Base-by-base conservation (phyloP, 2,329 filamentous ascomycete genomes). In the Colletotrichum sp. region DNA sequence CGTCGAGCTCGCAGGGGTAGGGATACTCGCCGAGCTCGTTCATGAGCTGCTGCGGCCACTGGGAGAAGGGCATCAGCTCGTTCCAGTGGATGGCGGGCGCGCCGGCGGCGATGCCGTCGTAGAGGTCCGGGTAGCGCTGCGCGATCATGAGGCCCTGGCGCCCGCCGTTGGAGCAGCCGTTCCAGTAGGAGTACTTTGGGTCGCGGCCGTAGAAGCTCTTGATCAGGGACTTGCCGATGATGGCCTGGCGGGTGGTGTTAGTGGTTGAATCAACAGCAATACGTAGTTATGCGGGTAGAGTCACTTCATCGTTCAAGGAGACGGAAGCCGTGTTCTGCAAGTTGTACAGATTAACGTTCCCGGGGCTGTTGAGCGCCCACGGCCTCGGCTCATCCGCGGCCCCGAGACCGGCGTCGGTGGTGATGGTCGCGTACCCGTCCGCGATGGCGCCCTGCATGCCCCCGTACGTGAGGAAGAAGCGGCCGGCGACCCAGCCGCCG, bases 111-210 rank as follows among this genome's bases (percentile, higher is more conserved):
- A 89, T 84, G 16, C 88, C 88, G 70, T 89, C 86, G 67, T 89
- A 89, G 66, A 88, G 86, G 6, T 87, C 82, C 0, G 88, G 88
- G 75, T 85, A 89, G 30, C 83, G 78, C 75, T 90, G 85, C 2
- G 86, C 84, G 28, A 86, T 83, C 70, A 87, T 87, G 13, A 89
- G 79, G 10, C 88, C 88, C 80, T 90, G 88, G 4, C 88, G 81
- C 4, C 89, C 88, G 28, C 89, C 89, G 1, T 87, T 89, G 2
- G 86, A 89, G 78, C 89, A 90, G 32, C 88, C 88, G n/a, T 83
- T 81, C 77, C 86, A 89, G 78, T 89, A 89, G 16, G 83, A 86
- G 78, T 86, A 87, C 5, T 82, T 18, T 4, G 63, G 68, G 0
- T 48, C 9, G 2, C 66, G 75, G 1, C 84, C 82, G 77, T 92